phyloP scores from a whole-genome alignment of 306 rosid species.

The Hylodesmum podocarpum region DNA sequence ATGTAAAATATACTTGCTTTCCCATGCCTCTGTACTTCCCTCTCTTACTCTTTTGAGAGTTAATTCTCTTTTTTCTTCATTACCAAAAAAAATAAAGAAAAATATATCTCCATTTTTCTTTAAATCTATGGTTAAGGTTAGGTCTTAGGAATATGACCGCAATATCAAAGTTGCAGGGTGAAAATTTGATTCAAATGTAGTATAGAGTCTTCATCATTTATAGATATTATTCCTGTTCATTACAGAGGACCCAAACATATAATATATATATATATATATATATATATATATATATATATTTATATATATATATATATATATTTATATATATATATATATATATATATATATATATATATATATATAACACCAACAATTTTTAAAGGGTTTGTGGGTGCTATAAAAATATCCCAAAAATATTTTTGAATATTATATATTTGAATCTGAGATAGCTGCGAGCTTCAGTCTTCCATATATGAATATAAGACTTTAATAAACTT shows the following conservation, averaged over 20 bases:
- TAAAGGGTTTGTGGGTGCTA: background rate
- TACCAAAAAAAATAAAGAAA: background rate
- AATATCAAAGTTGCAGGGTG: constrained; percentile 14
- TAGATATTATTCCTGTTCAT: background rate
- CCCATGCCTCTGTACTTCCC: background rate
- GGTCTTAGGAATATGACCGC: background rate
- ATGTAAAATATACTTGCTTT: background rate
- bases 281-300: too few relatives aligned
- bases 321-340: too few relatives aligned
- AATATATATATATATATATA: too few relatives aligned
- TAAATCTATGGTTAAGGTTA: background rate
- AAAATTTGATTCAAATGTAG: constrained; percentile 22
- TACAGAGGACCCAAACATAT: background rate
- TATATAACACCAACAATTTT: background rate
- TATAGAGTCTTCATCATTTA: constrained; percentile 6
- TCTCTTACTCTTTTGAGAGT: background rate
- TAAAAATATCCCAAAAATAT: background rate
- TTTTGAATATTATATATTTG: background rate
- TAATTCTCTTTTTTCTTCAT: background rate
- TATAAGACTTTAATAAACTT: background rate
- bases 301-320: too few relatives aligned
- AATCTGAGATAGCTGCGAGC: background rate
- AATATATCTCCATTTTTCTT: background rate
- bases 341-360: too few relatives aligned
- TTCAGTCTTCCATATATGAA: background rate